Evolutionary conservation across 108 stramenopile species (phyloP).

Genomic region (Skeletonema costatum): DNA sequence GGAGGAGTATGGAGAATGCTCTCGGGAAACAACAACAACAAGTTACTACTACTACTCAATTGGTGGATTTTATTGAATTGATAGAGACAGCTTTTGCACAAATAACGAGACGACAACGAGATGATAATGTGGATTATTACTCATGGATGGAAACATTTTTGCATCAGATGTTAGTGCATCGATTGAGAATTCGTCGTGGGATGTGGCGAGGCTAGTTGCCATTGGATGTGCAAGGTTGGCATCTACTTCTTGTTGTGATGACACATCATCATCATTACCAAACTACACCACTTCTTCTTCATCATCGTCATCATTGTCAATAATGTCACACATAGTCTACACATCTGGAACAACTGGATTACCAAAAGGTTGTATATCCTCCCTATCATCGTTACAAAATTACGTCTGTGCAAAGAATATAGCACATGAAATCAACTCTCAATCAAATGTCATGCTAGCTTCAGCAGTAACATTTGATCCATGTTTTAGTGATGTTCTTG

Average conservation of each 20-base stretch:
- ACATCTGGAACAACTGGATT: constrained; percentile 95
- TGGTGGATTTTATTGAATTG: constrained; percentile 22
- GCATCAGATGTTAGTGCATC: background rate
- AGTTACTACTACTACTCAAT: background rate
- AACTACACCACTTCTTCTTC: background rate
- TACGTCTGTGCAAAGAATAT: constrained; percentile 73
- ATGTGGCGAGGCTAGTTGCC: constrained; percentile 32
- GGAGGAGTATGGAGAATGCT: constrained; percentile 23
- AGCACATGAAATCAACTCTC: constrained; percentile 47
- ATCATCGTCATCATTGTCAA: background rate
- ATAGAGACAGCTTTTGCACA: background rate
- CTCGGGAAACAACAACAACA: background rate
- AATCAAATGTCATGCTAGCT: constrained; percentile 72
- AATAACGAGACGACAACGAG: too few relatives aligned
- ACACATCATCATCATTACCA: background rate
- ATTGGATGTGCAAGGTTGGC: constrained; percentile 5
- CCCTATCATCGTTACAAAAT: constrained; percentile 57
- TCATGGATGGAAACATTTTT: constrained; percentile 8
- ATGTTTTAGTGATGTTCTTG: constrained; percentile 78
- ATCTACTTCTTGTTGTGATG: background rate
- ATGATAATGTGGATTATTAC: background rate
- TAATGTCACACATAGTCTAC: constrained; percentile 86
- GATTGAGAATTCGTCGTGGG: constrained; percentile 15
- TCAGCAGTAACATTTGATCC: constrained; percentile 85
- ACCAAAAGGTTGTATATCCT: constrained; percentile 92